Percentiles rank a stretch among this genome's conserved stretches.
phyloP scores from a whole-genome alignment of 1,284 basidiomycete species.

The Cutaneotrichosporon arboriforme region DNA sequence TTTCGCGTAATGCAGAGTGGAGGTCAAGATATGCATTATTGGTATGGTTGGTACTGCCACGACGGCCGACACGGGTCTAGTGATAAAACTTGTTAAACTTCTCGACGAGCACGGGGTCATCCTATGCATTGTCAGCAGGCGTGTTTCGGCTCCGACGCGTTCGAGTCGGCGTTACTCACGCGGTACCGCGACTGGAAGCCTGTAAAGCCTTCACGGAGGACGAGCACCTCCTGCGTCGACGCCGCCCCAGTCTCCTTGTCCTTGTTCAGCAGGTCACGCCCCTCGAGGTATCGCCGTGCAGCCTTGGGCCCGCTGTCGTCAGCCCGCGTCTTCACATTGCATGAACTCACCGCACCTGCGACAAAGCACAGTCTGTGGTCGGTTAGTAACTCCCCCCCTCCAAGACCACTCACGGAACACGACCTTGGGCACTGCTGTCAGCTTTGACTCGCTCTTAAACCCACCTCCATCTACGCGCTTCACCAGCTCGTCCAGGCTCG shows the following conservation, averaged over 20 bases:
- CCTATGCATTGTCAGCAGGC: conserved; percentile 22
- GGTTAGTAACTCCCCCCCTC: background rate
- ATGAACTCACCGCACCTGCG: conserved; percentile 39
- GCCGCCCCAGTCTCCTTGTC: conserved; percentile 16
- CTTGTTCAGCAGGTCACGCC: conserved; percentile 23
- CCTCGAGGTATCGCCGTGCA: conserved; percentile 47
- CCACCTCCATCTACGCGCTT: conserved; percentile 34
- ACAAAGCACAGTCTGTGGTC: conserved; percentile 44
- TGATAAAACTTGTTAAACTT: conserved; percentile 48
- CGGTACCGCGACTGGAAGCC: conserved; percentile 44
- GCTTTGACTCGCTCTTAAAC: conserved; percentile 3
- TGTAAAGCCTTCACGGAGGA: conserved; percentile 46
- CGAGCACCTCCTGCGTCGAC: conserved; percentile 40
- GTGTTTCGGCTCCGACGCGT: background rate
- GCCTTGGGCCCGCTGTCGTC: conserved; percentile 43
- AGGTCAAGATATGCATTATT: background rate
- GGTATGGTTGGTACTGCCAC: too few relatives aligned
- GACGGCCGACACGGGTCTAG: conserved; percentile 4
- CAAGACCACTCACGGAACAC: conserved; percentile 40
- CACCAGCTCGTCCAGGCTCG: conserved; percentile 34
- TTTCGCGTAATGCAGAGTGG: background rate
- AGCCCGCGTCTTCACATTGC: background rate
- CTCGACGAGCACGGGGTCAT: conserved; percentile 44
- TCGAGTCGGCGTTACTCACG: conserved; percentile 22
- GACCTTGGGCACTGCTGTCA: conserved; percentile 37